Evolutionary conservation across 2,329 filamentous ascomycete genomes (phyloP), one percentile per base, ranked within the genome.

Genomic region (Pseudofabraea citricarpa): DNA sequence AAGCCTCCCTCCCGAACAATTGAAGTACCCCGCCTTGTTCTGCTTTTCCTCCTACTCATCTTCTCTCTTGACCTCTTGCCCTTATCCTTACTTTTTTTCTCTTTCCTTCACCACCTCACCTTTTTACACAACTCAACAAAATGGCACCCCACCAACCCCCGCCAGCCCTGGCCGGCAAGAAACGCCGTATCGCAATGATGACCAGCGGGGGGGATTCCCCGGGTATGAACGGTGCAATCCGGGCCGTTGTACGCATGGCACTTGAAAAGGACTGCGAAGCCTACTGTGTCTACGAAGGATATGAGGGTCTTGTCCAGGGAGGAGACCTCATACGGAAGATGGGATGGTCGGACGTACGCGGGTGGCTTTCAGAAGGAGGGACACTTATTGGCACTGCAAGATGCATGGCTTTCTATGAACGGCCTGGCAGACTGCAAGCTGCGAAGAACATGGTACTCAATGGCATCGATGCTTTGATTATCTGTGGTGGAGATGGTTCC

Each of bases 401-500:
- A 50, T 95, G 90, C 72, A 88, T 85, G 81, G 83, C 81, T 44
- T 98, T 98, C 70, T 91, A 87, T 68, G 85, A 96, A 66, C 85
- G 93, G 36, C 72, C 83, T 22, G 93, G 93, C 15, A 85, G 93
- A 52, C 68, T 95, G 47, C 77, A 73, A 42, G 93, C 89, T 2
- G 93, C 93, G 46, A 95, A 91, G 74, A 96, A 98, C 72, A 84
- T 98, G 82, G 79, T 98, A 32, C 67, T 89, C 48, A 82, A 88
- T 55, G 93, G 93, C 61, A 97, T 98, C 54, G 90, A 98, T 63
- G 93, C 93, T 42, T 75, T 98, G 56, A 85, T 98, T 58, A 94
- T 98, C 62, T 97, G 91, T 65, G 93, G 93, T 64, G 93, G 93
- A 70, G 93, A 98, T 64, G 93, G 93, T 50, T 95, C 89, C 53